These are phyloP conservation scores for Raphanus raphanistrum DNA, from an alignment of 345 rosid species.

Conservation along the genomic window DNA sequence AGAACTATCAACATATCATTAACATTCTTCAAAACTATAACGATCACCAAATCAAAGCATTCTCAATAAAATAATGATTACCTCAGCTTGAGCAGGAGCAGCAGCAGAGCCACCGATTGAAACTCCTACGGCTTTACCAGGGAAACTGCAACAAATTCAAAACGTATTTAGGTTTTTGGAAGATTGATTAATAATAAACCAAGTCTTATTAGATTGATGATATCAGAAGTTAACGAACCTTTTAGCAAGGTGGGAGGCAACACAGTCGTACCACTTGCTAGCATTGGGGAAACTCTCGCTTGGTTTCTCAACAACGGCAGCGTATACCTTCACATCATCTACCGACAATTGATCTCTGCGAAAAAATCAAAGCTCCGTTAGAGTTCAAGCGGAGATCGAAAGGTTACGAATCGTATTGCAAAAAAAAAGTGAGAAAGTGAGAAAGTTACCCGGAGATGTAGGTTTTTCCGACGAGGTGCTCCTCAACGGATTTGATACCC, in stretches of 20 bases:
- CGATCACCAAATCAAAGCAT: background rate
- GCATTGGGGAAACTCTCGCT: slow-evolving; percentile 62
- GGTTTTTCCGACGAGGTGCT: slow-evolving; percentile 66
- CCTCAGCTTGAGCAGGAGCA: slow-evolving; percentile 44
- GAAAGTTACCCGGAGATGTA: slow-evolving; percentile 66
- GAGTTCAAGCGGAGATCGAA: background rate
- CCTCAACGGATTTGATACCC: slow-evolving; percentile 78
- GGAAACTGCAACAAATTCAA: slow-evolving; percentile 54
- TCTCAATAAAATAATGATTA: background rate
- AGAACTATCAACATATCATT: background rate
- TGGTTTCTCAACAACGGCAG: slow-evolving; percentile 62
- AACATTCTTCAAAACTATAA: background rate
- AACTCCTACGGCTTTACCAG: slow-evolving; percentile 83
- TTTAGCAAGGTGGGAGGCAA: slow-evolving; percentile 61
- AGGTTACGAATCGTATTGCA: background rate
- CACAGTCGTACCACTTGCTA: slow-evolving; percentile 71
- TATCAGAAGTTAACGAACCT: slow-evolving; percentile 43
- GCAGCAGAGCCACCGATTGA: slow-evolving; percentile 55
- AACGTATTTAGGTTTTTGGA: background rate
- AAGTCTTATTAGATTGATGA: background rate
- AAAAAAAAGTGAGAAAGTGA: background rate
- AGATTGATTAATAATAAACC: background rate
- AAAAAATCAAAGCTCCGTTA: background rate
- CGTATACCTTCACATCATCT: slow-evolving; percentile 86
- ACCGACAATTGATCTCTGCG: slow-evolving; percentile 52